Percentiles rank a stretch among this genome's conserved stretches.
Evolutionary conservation across 2,329 filamentous ascomycete genomes (phyloP).

Genomic region (Karstenula rhodostoma): DNA sequence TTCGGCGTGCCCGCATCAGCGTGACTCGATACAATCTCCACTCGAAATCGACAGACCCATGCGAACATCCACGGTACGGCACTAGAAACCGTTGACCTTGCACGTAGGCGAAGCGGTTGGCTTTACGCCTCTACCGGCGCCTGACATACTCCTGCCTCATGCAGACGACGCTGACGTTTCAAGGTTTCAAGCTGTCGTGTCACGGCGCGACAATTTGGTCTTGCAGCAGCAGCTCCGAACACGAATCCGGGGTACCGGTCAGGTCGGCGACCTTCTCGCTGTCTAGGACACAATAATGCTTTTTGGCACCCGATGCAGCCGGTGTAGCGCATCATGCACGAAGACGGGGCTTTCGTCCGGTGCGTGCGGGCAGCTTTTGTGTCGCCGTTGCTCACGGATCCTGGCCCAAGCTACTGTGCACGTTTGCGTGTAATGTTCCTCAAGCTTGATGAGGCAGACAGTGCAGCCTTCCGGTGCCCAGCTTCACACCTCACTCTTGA

Average conservation of each 20-base stretch:
- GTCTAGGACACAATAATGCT: not conserved
- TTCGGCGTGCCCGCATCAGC: not conserved
- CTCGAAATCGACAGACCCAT: not conserved
- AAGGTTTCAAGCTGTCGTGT: constrained; percentile 2
- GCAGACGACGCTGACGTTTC: not conserved
- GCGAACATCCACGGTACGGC: not conserved
- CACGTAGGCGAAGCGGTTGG: not conserved
- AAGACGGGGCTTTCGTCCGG: not conserved
- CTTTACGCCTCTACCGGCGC: constrained; percentile 1
- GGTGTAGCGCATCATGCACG: not conserved
- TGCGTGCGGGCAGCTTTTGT: not conserved
- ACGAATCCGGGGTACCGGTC: constrained; percentile 32
- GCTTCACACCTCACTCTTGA: not conserved
- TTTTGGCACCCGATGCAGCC: not conserved
- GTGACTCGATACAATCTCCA: not conserved
- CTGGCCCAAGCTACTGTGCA: not conserved
- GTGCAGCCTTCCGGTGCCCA: constrained; percentile 8
- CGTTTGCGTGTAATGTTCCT: not conserved
- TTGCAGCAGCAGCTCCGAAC: not conserved
- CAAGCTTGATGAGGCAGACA: not conserved
- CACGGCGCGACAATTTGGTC: constrained; percentile 3
- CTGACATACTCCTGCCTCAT: not conserved
- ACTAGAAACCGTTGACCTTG: not conserved
- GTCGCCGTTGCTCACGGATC: not conserved
- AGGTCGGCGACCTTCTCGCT: constrained; percentile 39